Base-by-base conservation (phyloP, 2,329 filamentous ascomycete genomes). In the Beauveria medogensis region DNA sequence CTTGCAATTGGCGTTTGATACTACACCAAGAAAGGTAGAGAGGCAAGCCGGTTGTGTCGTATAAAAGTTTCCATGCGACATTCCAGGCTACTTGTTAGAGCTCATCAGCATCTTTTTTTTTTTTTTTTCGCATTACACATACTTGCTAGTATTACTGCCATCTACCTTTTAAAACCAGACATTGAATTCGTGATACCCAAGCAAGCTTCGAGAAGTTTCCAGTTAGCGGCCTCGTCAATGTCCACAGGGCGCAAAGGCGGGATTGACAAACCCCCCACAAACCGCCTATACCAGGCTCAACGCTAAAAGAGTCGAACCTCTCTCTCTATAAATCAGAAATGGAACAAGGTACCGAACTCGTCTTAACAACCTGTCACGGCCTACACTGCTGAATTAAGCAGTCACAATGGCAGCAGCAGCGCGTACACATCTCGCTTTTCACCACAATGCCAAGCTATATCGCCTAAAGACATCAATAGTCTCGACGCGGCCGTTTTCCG, bases 401-500 rank as follows among this genome's bases (percentile, higher is more conserved):
- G 24, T 47, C 8, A 62, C 5, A 43, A 64, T 64, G 62, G 52
- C 65, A 34, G 56, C 62, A n/a, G 61, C 65, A 48, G 64, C 65
- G 52, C 69, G 72, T 62, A 80, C 78, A 24, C 70, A 73, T 65
- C 73, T 82, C 9, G 74, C 77, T 12, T 80, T 76, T 56, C 77
- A 79, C 63, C 72, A 74, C 57, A 70, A 80, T 61, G 73, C 71
- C 16, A 76, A 76, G 60, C 73, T 81, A 2, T 68, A 75, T 61
- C 74, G 67, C 0, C 75, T 82, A 30, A 67, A 72, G 26, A 78
- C 79, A 0, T 67, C 68, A 2, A 71, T 85, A 26, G 73, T 74
- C 5, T 77, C 78, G 7, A 71, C 86, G 40, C 72, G 73, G 1
- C 75, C 81, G 0, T 78, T 85, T 63, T 67, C 75, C 0, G 69